Evolutionary conservation across 345 rosid species (phyloP).

Genomic region (Triadica sebifera): DNA sequence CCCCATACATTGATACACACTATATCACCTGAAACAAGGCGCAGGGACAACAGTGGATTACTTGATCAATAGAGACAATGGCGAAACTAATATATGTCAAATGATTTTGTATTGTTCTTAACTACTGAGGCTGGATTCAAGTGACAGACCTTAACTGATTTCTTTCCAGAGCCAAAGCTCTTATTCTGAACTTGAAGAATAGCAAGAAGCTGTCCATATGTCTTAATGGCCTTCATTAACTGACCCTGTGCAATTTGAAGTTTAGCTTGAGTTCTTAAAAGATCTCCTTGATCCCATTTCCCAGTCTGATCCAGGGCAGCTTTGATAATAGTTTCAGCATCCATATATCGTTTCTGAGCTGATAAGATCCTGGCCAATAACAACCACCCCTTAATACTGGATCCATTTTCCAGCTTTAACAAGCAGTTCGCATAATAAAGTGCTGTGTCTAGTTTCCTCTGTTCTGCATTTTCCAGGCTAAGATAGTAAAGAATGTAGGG

Average conservation of each 20-base stretch:
- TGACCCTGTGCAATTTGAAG: slow-evolving; percentile 67
- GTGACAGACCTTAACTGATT: slow-evolving; percentile 45
- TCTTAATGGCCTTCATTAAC: slow-evolving; percentile 49
- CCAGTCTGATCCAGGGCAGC: slow-evolving; percentile 72
- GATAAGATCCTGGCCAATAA: slow-evolving; percentile 73
- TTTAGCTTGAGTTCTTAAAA: slow-evolving; percentile 72
- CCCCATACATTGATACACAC: not conserved
- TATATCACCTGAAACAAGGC: not conserved
- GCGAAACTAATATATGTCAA: not conserved
- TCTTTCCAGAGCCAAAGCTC: slow-evolving; percentile 44
- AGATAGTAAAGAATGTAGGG: slow-evolving; percentile 56
- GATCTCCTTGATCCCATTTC: slow-evolving; percentile 80
- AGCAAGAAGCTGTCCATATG: slow-evolving; percentile 70
- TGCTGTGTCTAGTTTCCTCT: slow-evolving; percentile 68
- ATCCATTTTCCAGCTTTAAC: slow-evolving; percentile 58
- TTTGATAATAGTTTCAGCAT: slow-evolving; percentile 54
- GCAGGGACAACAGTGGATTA: not conserved
- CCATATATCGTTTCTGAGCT: slow-evolving; percentile 55
- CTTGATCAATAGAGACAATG: not conserved
- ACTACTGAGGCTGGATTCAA: not conserved
- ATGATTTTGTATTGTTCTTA: slow-evolving; percentile 1
- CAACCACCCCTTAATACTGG: slow-evolving; percentile 60
- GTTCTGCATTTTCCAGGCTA: slow-evolving; percentile 66
- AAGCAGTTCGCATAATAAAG: slow-evolving; percentile 42
- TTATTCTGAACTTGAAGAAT: slow-evolving; percentile 70